Base-by-base conservation (phyloP, 2,329 filamentous ascomycete species). In the Monascus ruber region DNA sequence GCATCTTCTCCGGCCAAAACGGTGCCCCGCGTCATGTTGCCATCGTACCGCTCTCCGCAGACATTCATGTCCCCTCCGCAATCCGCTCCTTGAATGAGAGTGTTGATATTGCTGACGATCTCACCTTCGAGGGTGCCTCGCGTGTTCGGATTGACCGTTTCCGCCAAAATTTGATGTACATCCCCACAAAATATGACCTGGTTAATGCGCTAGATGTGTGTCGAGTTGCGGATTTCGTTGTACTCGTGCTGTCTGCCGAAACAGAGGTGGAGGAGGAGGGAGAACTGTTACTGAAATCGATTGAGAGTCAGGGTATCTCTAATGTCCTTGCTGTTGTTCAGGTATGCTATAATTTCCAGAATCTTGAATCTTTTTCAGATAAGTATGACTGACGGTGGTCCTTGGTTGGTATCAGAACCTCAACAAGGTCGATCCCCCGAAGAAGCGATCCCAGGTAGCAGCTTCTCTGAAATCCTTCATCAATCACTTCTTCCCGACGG, bases 291-390 rank as follows among this genome's bases (percentile, higher is more conserved):
- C 70, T 98, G 45, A 79, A 85, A 51, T 82, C 83, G 35, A 81
- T 96, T 27, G 88, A 95, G 66, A 85, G 86, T 51, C 91, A 98
- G 65, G 91, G 91, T 53, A 78, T 98, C 49, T 94, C 89, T 1
- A 96, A 87, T 24, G 75, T 93, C n/a, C 77, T 94, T 54, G 86
- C 85, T 0, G 76, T 85, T 8, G 86, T 93, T 0, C 83, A 93
- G 54, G 54, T 56, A 49, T 38, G 49, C 28, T 33, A 17, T 1
- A 42, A 28, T 9, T 36, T 24, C n/a, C 25, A 24, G 26, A 17
- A 17, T 17, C 17, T 11, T 35, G 35, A 26, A 3, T 27, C 26
- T 26, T 26, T 7, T 17, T 9, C 17, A 11, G 4, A 17, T 33
- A 33, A 9, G n/a, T 24, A 34, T 17, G 26, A 9, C 36, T 34